Evolutionary conservation across 1,284 basidiomycete species (phyloP).

Genomic region (Cystobasidium pallidum): DNA sequence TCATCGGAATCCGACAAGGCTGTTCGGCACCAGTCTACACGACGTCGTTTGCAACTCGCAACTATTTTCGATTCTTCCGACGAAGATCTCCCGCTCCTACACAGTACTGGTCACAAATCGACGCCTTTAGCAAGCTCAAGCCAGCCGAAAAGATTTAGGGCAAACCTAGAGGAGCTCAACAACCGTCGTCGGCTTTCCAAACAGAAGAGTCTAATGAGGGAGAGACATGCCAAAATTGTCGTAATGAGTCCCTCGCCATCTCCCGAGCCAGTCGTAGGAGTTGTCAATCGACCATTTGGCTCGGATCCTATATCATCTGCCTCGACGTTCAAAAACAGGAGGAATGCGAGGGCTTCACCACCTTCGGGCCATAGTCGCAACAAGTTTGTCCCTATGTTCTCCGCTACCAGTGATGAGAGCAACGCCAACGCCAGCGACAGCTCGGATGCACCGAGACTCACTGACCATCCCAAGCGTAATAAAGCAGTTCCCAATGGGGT

Average conservation of each 20-base stretch:
- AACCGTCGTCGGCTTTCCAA: conserved; percentile 6
- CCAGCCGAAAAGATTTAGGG: not conserved
- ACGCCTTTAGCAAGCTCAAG: not conserved
- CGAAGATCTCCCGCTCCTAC: not conserved
- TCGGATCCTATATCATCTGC: not conserved
- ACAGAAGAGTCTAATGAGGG: conserved; percentile 4
- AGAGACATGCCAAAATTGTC: conserved; percentile 22
- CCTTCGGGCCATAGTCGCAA: not conserved
- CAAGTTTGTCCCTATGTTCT: not conserved
- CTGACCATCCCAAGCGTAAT: not conserved
- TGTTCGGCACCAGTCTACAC: not conserved
- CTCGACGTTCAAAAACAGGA: not conserved
- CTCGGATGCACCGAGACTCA: not conserved
- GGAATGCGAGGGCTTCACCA: not conserved
- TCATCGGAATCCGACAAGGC: not conserved
- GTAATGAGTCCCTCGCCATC: conserved; percentile 34
- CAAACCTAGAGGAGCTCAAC: conserved; percentile 1
- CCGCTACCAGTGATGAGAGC: conserved; percentile 4
- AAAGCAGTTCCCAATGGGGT: not conserved
- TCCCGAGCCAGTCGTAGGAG: not conserved
- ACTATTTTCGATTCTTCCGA: not conserved
- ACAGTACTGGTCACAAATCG: not conserved
- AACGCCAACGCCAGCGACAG: not conserved
- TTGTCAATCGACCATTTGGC: not conserved
- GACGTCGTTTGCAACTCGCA: not conserved